A percentile compares a stretch with the other conserved stretches of the same genome.
phyloP scores from a whole-genome alignment of 805 yeast genomes.

The Candida sakaeoensis region DNA sequence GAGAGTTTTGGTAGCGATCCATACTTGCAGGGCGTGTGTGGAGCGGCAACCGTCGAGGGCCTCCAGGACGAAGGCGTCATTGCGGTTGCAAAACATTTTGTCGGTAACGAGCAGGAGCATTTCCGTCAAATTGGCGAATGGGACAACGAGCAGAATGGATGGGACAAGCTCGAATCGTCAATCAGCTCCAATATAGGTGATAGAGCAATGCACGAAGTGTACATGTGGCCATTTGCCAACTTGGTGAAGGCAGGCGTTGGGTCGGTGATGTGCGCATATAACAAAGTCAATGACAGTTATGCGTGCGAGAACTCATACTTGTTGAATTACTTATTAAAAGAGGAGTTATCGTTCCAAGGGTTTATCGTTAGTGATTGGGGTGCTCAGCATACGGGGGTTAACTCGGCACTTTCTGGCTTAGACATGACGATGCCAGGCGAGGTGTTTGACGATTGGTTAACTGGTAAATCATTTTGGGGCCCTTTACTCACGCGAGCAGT shows the following conservation, averaged over 20 bases:
- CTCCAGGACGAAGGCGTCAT: slow-evolving; percentile 56
- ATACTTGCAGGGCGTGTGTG: slow-evolving; percentile 53
- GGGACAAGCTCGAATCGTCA: slow-evolving; percentile 39
- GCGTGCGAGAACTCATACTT: slow-evolving; percentile 59
- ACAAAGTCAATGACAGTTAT: slow-evolving; percentile 51
- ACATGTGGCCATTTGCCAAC: slow-evolving; percentile 66
- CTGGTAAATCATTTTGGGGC: slow-evolving; percentile 56
- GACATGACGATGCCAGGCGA: slow-evolving; percentile 70
- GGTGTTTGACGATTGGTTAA: slow-evolving; percentile 48
- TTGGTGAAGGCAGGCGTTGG: slow-evolving; percentile 58
- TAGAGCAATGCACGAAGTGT: slow-evolving; percentile 58
- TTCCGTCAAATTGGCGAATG: slow-evolving; percentile 53
- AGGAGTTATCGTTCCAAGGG: slow-evolving; percentile 63
- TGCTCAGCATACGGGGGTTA: slow-evolving; percentile 58
- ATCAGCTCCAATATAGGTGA: slow-evolving; percentile 56
- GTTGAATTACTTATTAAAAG: slow-evolving; percentile 53
- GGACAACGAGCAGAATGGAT: slow-evolving; percentile 36
- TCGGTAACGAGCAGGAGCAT: slow-evolving; percentile 63
- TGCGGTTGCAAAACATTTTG: slow-evolving; percentile 53
- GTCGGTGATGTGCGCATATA: slow-evolving; percentile 59
- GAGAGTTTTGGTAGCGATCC: slow-evolving; percentile 64
- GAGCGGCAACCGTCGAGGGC: slow-evolving; percentile 51
- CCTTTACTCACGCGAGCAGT: slow-evolving; percentile 53
- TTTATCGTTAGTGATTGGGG: slow-evolving; percentile 67
- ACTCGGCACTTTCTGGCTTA: slow-evolving; percentile 53